Base-by-base conservation (phyloP, 768 basidiomycete species). In the Strobilomyces confusus region DNA sequence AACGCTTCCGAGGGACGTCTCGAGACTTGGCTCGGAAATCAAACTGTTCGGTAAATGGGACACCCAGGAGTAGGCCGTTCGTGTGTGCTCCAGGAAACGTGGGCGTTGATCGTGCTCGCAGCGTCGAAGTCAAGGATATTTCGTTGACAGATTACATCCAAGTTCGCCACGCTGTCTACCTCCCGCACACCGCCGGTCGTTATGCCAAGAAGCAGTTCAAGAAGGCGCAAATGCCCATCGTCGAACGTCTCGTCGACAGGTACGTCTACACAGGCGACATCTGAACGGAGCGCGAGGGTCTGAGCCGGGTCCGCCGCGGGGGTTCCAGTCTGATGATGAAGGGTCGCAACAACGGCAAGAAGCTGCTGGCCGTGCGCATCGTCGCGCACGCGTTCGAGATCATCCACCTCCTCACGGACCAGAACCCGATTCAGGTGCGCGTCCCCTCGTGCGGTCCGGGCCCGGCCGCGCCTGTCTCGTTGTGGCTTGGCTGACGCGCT, bases 131-230 rank as follows among this genome's bases (percentile, higher is more conserved):
- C 70, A 97, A 97, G 79, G 97, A 99, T 69, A 98, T 99, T 75
- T 99, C 97, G 63, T 76, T 99, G 66, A 90, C 91, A 54, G 97
- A 99, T 76, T 98, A 99, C 86, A 97, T 99, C 75, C 95, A 98
- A 81, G 88, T 95, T 75, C 92, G 92, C 71, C 92, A 97, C 72
- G 87, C 94, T 48, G 95, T 98, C 71, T 98, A 93, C 78, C 76
- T 97, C 53, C 95, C 95, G 56, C 95, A 99, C 83, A 99, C 97
- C 57, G 95, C 95, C 60, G 97, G 97, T 62, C 92, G 97, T 75
- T 98, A 98, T 73, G 92, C 95, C 69, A 95, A 95, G 82, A 98
- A 98, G 80, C 95, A 98, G 76, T 99, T 98, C 87, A 98, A 95
- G 83, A 99, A 99, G 86, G 94, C 93, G 6, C 92, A 97, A 74